Evolutionary conservation across 257 asterid genomes (phyloP).

Genomic region (Solanum raphanifolium): DNA sequence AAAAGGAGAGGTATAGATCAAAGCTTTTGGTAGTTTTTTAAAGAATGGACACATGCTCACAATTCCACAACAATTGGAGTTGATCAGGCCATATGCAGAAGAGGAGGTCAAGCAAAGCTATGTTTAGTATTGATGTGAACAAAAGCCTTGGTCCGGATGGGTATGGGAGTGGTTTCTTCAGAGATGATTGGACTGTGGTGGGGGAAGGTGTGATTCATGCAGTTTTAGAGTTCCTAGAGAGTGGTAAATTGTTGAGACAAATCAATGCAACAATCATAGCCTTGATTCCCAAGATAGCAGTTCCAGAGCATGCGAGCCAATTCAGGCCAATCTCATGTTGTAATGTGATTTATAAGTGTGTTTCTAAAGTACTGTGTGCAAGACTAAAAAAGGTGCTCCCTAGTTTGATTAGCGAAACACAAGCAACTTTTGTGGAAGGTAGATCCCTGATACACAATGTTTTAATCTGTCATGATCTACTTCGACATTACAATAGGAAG

Average conservation of each 20-base stretch:
- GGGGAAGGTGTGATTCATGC: not conserved
- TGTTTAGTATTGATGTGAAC: no score
- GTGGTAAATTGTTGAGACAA: not conserved
- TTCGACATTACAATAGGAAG: not conserved
- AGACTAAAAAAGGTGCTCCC: not conserved
- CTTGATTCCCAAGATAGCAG: not conserved
- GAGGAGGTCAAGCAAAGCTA: not conserved
- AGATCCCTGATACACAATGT: not conserved
- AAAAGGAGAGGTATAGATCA: not conserved
- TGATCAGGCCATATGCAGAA: no score
- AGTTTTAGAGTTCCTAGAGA: not conserved
- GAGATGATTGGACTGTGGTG: not conserved
- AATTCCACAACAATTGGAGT: not conserved
- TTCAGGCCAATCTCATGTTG: not conserved
- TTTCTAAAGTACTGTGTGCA: not conserved
- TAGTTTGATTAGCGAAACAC: not conserved
- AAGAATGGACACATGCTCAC: not conserved
- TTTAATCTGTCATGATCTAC: not conserved
- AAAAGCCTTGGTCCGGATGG: not conserved
- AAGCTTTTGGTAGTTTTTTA: no score
- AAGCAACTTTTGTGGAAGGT: not conserved
- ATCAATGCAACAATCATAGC: not conserved
- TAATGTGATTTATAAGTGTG: no score
- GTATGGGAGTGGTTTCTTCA: not conserved
- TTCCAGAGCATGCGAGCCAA: not conserved